These are phyloP conservation scores for Parsonsia alboflavescens DNA, from an alignment of 257 asterid genomes.

Conservation along the genomic window DNA sequence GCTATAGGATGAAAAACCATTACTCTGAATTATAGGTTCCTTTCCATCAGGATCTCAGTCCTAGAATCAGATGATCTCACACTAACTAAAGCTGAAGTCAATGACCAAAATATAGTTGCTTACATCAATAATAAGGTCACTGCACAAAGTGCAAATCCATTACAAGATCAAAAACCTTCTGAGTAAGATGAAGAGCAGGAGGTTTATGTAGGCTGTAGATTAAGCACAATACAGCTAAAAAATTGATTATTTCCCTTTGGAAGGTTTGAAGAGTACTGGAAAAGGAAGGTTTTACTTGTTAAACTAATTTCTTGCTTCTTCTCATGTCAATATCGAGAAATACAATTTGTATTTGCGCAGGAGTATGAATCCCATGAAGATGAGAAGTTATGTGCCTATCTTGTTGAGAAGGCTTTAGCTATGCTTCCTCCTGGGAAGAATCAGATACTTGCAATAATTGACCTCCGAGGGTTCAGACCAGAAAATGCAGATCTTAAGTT, in stretches of 20 bases:
- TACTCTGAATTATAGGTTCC: not conserved
- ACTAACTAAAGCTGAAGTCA: not conserved
- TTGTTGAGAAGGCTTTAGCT: conserved; percentile 77
- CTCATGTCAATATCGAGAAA: no score
- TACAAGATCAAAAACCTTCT: not conserved
- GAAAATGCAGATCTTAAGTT: conserved; percentile 77
- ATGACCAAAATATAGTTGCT: not conserved
- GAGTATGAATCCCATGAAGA: conserved; percentile 52
- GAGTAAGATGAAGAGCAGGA: not conserved
- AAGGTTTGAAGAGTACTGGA: not conserved
- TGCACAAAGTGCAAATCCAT: not conserved
- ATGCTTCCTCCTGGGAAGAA: conserved; percentile 62
- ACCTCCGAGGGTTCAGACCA: conserved; percentile 61
- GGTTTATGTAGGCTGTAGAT: no score
- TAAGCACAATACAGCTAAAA: not conserved
- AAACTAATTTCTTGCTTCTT: no score
- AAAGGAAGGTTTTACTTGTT: not conserved
- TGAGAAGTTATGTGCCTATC: conserved; percentile 68
- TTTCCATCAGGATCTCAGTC: not conserved
- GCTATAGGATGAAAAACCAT: not conserved
- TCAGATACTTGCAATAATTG: conserved; percentile 63
- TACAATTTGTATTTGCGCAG: conserved; percentile 31
- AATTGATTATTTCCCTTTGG: not conserved
- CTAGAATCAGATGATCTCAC: not conserved
- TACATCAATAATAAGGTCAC: not conserved